Evolutionary conservation across 768 basidiomycete genomes (phyloP), one percentile per base, ranked within the genome.

Genomic region (Fomitopsis pulvina): DNA sequence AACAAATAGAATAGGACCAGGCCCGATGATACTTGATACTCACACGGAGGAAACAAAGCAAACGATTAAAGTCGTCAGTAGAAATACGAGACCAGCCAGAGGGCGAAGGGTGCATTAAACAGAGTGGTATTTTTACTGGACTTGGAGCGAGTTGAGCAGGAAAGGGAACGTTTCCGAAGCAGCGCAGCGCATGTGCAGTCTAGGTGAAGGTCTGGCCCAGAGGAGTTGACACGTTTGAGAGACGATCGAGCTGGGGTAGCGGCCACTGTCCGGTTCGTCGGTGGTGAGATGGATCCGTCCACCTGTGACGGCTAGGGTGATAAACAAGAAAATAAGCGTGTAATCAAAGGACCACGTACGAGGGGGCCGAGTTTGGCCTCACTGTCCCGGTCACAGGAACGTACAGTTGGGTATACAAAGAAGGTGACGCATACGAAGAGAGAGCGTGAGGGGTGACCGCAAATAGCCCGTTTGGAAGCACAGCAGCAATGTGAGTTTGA

Each of bases 301-400:
- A 51, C 9, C 21, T 44, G 42, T 24, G 42, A 44, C 10, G 40
- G n/a, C n/a, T 41, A 21, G 22, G 12, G 20, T 41, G 40, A 41
- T 21, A 41, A 12, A 21, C 40, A 41, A 8, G 10, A 11, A 9
- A 9, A 34, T 34, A n/a, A 34, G 32, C 32, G 32, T 9, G 10
- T 34, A n/a, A n/a, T 22, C 28, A 9, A 8, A 20, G 25, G 18
- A 44, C 42, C 28, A n/a, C 55, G 25, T 51, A 60, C 60, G 57
- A 57, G 6, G 63, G 63, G 4, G 63, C 63, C 21, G 63, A 64
- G 42, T 51, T 62, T 0, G 63, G 63, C 21, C 63, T 53, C 6
- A 52, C 47, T 2, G 49, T 50, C n/a, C 47, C 55, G 34, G 38
- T 47, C 32, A 55, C 53, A 14, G 59, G 57, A 11, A 56, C 50